Evolutionary conservation across 331 rosid genomes (phyloP), one percentile per base, ranked within the genome.

Genomic region (Acacia concinna): DNA sequence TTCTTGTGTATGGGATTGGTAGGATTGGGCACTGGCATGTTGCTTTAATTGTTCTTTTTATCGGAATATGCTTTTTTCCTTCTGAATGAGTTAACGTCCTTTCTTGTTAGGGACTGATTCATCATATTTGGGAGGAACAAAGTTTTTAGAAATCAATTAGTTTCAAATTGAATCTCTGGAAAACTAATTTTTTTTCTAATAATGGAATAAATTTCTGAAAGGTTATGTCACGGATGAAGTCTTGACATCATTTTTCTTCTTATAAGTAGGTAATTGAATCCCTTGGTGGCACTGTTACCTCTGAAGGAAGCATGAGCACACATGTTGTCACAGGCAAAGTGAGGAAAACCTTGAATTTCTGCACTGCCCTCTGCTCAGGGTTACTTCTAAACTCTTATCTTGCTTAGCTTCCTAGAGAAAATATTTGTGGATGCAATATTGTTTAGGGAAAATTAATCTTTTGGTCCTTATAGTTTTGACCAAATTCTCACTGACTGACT

Each of bases 331-430:
- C 97, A 1, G 98, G 98, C 84, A 74, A 89, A 91, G 97, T 82
- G 81, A 88, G 98, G 79, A 90, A 87, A 82, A 94, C 98, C 63
- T 81, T 89, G 75, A 94, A 94, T 87, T 94, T 94, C 86, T 94
- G 97, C 74, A 82, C 87, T 20, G 98, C 97, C 62, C 93, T 94
- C 46, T 89, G 94, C 79, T 90, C 97, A 32, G 98, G 97, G 98
- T 92, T 85, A 89, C 97, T 89, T 62, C 84, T 66, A 80, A 72
- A 52, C 57, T 17, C 35, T 27, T 46, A 71, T 62, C 71, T 70
- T 57, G 64, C 74, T 51, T 79, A 49, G 67, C 71, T 73, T 43
- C 40, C 25, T 34, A 68, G 28, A 41, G 51, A 52, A 25, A 75
- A 30, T 28, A 62, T 62, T 13, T 62, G 18, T 66, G 67, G 62